Conservation (phyloP, 768 basidiomycete genomes). For the Rossbeevera mucosa region DNA sequence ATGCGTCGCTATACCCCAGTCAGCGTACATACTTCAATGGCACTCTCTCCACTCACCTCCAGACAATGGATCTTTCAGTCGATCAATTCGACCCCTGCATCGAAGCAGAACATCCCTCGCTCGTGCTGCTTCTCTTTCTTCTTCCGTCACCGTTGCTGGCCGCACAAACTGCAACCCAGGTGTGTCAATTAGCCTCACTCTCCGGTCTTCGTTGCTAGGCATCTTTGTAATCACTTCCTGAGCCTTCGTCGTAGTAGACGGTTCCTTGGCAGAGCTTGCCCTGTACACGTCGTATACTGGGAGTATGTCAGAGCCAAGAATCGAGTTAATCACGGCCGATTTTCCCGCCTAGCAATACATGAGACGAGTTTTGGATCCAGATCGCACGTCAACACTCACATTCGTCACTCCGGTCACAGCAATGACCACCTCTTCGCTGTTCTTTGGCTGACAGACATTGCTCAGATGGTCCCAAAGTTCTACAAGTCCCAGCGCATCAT, state of each 20-base stretch:
- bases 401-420: conserved; percentile 84
- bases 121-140: conserved; percentile 23
- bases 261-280: conserved; percentile 47
- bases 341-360: conserved; percentile 63
- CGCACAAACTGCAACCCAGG: conserved; percentile 69
- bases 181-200: conserved; percentile 75
- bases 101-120: conserved; percentile 75
- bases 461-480: conserved; percentile 47
- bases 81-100: conserved; percentile 77
- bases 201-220: conserved; percentile 34
- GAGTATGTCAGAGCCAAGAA: conserved; percentile 48
- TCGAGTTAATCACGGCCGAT: conserved; percentile 78
- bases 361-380: conserved; percentile 3
- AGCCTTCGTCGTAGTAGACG: conserved; percentile 64
- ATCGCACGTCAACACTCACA: conserved; percentile 39
- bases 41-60: conserved; percentile 49
- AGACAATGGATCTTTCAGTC: conserved; percentile 72
- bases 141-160: conserved; percentile 28
- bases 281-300: conserved; percentile 52
- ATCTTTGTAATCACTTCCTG: conserved; percentile 55
- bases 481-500: conserved; percentile 62
- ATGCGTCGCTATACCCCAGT: conserved; percentile 47
- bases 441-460: conserved; percentile 44
- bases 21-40: conserved; percentile 7
- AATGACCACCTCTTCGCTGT: conserved; percentile 50